Evolutionary conservation across 2,329 filamentous ascomycete genomes (phyloP), one percentile per base, ranked within the genome.

Genomic region (Metarhizium robertsii): DNA sequence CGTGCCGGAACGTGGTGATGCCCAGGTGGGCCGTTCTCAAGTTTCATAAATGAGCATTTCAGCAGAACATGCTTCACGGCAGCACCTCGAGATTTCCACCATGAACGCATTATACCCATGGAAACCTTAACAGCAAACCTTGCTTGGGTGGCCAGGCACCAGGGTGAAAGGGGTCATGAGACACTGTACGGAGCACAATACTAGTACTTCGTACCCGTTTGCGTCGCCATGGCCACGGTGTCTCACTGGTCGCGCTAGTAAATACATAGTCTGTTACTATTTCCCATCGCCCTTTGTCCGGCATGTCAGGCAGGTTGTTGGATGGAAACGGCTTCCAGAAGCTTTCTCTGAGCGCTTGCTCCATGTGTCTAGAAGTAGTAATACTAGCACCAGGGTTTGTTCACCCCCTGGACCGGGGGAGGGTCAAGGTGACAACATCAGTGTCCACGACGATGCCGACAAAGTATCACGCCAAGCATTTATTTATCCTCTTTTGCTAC

Each of bases 401-500:
- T 25, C 25, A 25, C 25, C 25, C 25, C 25, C 25, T 25, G 25
- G 25, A 25, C 25, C 25, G 4, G 25, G 25, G 25, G 25, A 25
- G 25, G 25, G 25, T 25, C 25, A 25, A 25, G 3, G 25, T 25
- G 25, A 25, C 25, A 25, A 25, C 25, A 25, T 25, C 25, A 25
- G 25, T 25, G 25, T 25, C 25, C 25, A 25, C 25, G 25, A 25
- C 25, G 25, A 25, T 25, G 25, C 25, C 25, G 25, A 25, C 4
- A 25, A 25, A 25, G 25, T 25, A 25, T 25, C 25, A 25, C 4
- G 25, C 25, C 25, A 25, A 20, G 4, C n/a, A 14, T 46, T 7
- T 2, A 7, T 25, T 46, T 29, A 25, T 25, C 20, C 8, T 16
- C 36, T 5, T n/a, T 36, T 13, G 5, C 57, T 60, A 82, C 85